Base-by-base conservation (phyloP, 2,329 filamentous ascomycete genomes). In the Aureobasidium sp. region DNA sequence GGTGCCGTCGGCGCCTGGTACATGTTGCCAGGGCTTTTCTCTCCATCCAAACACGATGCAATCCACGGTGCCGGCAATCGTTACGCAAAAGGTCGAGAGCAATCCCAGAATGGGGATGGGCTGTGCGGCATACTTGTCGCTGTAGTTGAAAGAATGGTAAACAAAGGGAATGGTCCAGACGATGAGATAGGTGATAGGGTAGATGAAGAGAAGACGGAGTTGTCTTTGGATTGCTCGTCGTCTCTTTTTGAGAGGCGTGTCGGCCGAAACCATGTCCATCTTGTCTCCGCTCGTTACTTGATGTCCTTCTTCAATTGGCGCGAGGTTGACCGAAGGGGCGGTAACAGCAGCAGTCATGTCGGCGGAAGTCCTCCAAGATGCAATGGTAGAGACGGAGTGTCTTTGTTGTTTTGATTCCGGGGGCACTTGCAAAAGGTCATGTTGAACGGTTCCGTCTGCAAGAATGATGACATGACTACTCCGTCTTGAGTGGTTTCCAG, bases 151-250 rank as follows among this genome's bases (percentile, higher is more conserved):
- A 54, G 85, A 78, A 70, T 91, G 86, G 2, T 79, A 78, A 2
- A 86, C 75, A 67, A 91, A 89, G 0, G 89, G 89, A 8, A 89
- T 74, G 3, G 88, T 74, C 89, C 89, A 93, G 66, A 90, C 83
- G 5, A 83, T 72, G 22, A 89, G 78, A 72, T 93, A 92, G 4
- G 88, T 81, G 19, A 87, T 70, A 0, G 89, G 89, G 70, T 93
- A 93, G 52, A 91, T 84, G 73, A 92, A 90, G 19, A 91, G 78
- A 33, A 88, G 81, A 35, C 86, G 82, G 2, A 91, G 79, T 68
- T 91, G 88, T 11, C 85, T 82, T 48, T 82, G 81, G 63, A 89
- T 85, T 62, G 81, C 82, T 17, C 63, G 63, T 31, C 69, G 68
- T 22, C 70, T 66, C 37, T 64, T 60, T 9, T 64, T 60, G 5